phyloP scores from a whole-genome alignment of 345 rosid species.

The Physaria fendleri region DNA sequence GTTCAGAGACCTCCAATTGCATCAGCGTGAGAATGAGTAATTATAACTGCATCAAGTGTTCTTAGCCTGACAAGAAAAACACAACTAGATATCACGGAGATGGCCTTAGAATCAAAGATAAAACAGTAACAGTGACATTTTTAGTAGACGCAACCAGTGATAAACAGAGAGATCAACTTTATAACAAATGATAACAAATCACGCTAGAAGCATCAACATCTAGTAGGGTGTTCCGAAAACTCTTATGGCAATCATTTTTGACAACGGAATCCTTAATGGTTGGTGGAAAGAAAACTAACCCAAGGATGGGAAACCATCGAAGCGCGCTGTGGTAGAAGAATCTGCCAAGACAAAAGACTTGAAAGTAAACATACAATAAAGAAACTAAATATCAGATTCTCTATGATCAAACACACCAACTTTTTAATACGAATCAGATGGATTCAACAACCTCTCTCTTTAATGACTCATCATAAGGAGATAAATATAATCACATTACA shows the following conservation, averaged over 20 bases:
- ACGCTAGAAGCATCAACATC: background rate
- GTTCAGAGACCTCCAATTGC: slow-evolving; percentile 94
- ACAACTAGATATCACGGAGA: slow-evolving; percentile 40
- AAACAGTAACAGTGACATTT: background rate
- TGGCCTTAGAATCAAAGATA: slow-evolving; percentile 9
- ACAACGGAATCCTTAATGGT: background rate
- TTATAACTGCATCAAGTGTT: slow-evolving; percentile 93
- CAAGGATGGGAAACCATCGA: slow-evolving; percentile 70
- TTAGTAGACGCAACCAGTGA: background rate
- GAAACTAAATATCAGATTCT: background rate
- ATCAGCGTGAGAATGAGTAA: slow-evolving; percentile 99
- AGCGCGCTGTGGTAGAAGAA: slow-evolving; percentile 96
- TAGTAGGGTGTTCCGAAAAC: background rate
- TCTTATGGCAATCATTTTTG: background rate
- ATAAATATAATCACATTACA: background rate
- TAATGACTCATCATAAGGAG: background rate
- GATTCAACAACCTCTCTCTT: background rate
- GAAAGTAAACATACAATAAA: background rate
- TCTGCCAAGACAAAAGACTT: slow-evolving; percentile 34
- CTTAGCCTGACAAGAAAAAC: slow-evolving; percentile 76
- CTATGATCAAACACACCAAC: background rate
- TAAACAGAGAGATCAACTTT: background rate
- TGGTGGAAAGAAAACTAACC: slow-evolving; percentile 41
- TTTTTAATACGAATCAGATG: background rate
- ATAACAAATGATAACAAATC: background rate